Base-by-base conservation (phyloP, 805 yeast genomes). In the Debaryomyces castellii region DNA sequence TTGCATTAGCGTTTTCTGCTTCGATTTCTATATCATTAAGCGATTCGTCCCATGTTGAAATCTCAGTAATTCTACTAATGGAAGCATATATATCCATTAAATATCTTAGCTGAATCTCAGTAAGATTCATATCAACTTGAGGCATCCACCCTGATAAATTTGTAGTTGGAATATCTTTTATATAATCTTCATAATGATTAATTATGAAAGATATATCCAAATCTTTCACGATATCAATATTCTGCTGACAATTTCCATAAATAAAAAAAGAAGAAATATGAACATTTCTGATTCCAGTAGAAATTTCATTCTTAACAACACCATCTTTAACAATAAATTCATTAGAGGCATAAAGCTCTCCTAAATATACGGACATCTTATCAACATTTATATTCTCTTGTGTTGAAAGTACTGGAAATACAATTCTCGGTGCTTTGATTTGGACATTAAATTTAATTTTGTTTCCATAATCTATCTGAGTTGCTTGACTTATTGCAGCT, bases 401-500 rank as follows among this genome's bases (percentile, higher is more conserved):
- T 37, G 75, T 77, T 3, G 75, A 69, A 0, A 78, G 50, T 43
- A 75, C 75, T 0, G 98, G 96, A 57, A 90, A 89, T 2, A 85
- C 81, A 30, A 94, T 71, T 8, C 85, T 85, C 0, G 99, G 99
- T 1, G 97, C 89, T 43, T 80, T 77, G 12, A 94, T 73, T 14
- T 80, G 64, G 27, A 95, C 65, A 54, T 91, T 87, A 59, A 91
- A 78, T 51, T 83, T 82, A 66, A 90, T 82, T 51, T 74, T 78
- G 39, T 70, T 76, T 0, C 87, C 80, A 46, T 68, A 73, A 43
- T 80, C 80, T 36, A 83, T 73, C 50, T 81, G 82, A 37, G 72
- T 81, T 0, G 94, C 94, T 61, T 88, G 96, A 53, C 85, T 80
- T 53, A 89, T 78, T 0, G 98, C 96, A 9, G 90, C 88, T 56